Evolutionary conservation across 805 yeast species (phyloP).

Genomic region (Starmera amethionina): DNA sequence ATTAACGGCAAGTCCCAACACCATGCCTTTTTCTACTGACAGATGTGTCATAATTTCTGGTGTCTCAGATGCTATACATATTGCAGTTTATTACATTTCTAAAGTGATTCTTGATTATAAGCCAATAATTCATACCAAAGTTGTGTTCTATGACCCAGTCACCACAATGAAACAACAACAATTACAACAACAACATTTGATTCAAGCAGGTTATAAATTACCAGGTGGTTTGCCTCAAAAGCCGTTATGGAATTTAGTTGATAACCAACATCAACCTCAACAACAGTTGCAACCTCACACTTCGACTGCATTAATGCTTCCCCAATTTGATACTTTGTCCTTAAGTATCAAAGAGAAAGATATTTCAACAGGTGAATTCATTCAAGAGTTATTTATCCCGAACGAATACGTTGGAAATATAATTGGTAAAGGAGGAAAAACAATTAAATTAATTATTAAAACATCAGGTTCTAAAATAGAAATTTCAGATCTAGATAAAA

Average conservation of each 20-base stretch:
- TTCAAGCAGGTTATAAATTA: not conserved
- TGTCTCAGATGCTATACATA: slow-evolving; percentile 80
- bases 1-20: slow-evolving; percentile 61
- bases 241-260: slow-evolving; percentile 3
- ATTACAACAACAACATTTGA: slow-evolving; percentile 1
- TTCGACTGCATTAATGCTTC: not conserved
- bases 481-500: slow-evolving; percentile 44
- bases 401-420: slow-evolving; percentile 73
- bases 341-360: too few relatives aligned
- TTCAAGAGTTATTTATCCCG: slow-evolving; percentile 69
- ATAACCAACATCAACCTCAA: slow-evolving; percentile 1
- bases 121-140: slow-evolving; percentile 34
- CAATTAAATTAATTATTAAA: slow-evolving; percentile 67
- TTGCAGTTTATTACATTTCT: slow-evolving; percentile 67
- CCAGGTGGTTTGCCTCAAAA: slow-evolving; percentile 7
- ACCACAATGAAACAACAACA: slow-evolving; percentile 5
- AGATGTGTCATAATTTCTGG: slow-evolving; percentile 62
- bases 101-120: slow-evolving; percentile 57
- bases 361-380: slow-evolving; percentile 25
- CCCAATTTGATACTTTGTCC: too few relatives aligned
- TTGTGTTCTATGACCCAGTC: slow-evolving; percentile 47
- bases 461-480: slow-evolving; percentile 68
- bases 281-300: slow-evolving; percentile 1
- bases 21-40: slow-evolving; percentile 70
- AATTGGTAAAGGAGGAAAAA: slow-evolving; percentile 81